Evolutionary conservation across 371 early-diverging fungal genomes (phyloP).

Genomic region (Blakeslea trispora): DNA sequence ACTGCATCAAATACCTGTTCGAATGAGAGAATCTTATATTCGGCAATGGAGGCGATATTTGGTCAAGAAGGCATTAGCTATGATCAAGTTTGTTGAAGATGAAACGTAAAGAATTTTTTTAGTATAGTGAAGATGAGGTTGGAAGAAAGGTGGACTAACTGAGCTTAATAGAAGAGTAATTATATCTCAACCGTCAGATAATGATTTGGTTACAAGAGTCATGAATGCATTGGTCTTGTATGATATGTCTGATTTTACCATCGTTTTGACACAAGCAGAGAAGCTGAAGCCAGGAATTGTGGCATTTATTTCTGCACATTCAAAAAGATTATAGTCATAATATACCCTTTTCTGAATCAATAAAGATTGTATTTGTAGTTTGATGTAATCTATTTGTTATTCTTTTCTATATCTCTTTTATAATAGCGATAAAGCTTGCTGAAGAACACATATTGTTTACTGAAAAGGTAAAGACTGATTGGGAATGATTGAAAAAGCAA

Average conservation of each 20-base stretch:
- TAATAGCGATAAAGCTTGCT: too few species aligned
- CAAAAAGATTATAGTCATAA: slow-evolving; percentile 23
- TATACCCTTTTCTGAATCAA: too few species aligned
- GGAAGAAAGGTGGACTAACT: too few species aligned
- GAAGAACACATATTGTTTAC: too few species aligned
- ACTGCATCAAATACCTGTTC: slow-evolving; percentile 41
- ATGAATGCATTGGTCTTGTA: slow-evolving; percentile 38
- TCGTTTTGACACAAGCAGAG: slow-evolving; percentile 60
- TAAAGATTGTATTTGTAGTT: too few species aligned
- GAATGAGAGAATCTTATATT: slow-evolving; percentile 58
- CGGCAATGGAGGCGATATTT: slow-evolving; percentile 58
- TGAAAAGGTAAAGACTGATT: too few species aligned
- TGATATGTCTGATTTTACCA: slow-evolving; percentile 43
- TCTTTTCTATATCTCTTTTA: too few species aligned
- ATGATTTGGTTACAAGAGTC: slow-evolving; percentile 26
- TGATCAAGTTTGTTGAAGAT: slow-evolving; percentile 55
- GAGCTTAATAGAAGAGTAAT: slow-evolving; percentile 11
- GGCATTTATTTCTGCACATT: slow-evolving; percentile 29
- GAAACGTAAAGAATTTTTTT: slow-evolving; percentile 54
- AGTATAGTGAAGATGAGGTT: too few species aligned
- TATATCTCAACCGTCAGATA: slow-evolving; percentile 26
- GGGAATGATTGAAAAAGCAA: too few species aligned
- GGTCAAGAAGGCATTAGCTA: slow-evolving; percentile 44
- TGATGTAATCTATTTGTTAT: too few species aligned
- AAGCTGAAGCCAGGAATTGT: slow-evolving; percentile 54